Percentiles rank a stretch among this genome's conserved stretches.
Evolutionary conservation across 805 yeast genomes (phyloP).

Genomic region (Starmerella floricola): DNA sequence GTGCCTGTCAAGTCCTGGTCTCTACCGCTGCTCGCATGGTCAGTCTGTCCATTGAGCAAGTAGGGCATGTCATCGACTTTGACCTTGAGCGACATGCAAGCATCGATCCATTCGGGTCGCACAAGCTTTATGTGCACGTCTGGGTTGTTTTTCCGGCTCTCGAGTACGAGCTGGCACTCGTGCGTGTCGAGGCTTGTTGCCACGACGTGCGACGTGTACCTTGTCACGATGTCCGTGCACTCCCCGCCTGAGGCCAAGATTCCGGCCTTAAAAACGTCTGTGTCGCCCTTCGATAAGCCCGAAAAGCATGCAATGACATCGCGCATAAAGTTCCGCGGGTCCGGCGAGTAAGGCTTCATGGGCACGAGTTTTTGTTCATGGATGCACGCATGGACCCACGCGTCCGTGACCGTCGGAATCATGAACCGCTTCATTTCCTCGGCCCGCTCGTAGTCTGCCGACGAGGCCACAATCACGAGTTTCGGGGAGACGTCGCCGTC

Average conservation of each 20-base stretch:
- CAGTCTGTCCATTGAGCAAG: constrained; percentile 30
- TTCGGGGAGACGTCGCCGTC: constrained; percentile 28
- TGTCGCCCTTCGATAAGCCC: constrained; percentile 44
- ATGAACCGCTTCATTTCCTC: constrained; percentile 37
- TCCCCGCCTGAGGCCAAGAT: constrained; percentile 70
- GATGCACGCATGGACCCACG: constrained; percentile 47
- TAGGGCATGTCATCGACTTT: constrained; percentile 45
- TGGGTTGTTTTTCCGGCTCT: constrained; percentile 20
- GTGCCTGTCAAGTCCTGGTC: constrained; percentile 16
- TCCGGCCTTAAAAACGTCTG: constrained; percentile 56
- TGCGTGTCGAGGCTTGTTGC: constrained; percentile 44
- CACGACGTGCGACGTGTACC: constrained; percentile 68
- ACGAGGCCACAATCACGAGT: constrained; percentile 37
- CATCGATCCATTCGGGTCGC: constrained; percentile 69
- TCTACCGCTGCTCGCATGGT: not conserved
- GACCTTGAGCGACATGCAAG: constrained; percentile 44
- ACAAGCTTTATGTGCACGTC: constrained; percentile 35
- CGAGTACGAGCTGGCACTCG: constrained; percentile 44
- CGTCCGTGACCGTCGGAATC: constrained; percentile 53
- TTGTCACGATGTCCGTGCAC: constrained; percentile 47
- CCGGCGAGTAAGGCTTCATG: constrained; percentile 55
- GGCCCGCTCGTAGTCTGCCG: constrained; percentile 43
- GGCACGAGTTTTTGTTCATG: constrained; percentile 35
- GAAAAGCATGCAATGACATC: constrained; percentile 47
- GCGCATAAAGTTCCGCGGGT: constrained; percentile 52